Percentiles rank a stretch among this genome's conserved stretches.
These are phyloP conservation scores for Aureobasidium sp. DNA, from an alignment of 2,329 filamentous ascomycete genomes.

Conservation along the genomic window DNA sequence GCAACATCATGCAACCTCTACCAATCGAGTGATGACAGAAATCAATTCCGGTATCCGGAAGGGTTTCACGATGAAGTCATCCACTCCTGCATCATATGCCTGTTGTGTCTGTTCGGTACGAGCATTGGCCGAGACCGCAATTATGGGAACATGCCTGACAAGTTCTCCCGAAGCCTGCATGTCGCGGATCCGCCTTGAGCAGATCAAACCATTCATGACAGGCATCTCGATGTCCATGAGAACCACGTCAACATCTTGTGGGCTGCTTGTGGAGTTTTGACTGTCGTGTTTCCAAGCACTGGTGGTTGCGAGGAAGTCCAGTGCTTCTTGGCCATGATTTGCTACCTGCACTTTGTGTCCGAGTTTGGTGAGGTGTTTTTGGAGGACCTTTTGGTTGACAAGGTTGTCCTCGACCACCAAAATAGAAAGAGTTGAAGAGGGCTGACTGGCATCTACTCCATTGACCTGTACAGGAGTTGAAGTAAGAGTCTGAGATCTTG, in stretches of 20 bases:
- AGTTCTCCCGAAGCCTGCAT: conserved; percentile 48
- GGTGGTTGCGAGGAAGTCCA: conserved; percentile 14
- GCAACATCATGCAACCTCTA: neutral
- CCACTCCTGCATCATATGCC: conserved; percentile 65
- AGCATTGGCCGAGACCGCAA: conserved; percentile 73
- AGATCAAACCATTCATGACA: conserved; percentile 65
- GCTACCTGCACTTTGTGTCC: conserved; percentile 22
- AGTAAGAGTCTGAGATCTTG: neutral
- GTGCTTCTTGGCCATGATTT: conserved; percentile 22
- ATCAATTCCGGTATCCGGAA: conserved; percentile 14
- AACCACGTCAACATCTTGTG: neutral
- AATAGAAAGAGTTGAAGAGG: neutral
- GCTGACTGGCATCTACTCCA: neutral
- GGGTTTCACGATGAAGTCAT: conserved; percentile 14
- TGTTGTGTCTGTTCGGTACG: conserved; percentile 64
- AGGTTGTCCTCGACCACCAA: conserved; percentile 14
- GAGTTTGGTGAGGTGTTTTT: conserved; percentile 21
- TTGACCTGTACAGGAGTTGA: neutral
- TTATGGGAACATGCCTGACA: conserved; percentile 59
- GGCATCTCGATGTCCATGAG: conserved; percentile 53
- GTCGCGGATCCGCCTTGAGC: conserved; percentile 56
- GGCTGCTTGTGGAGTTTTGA: conserved; percentile 6
- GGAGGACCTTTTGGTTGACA: conserved; percentile 32
- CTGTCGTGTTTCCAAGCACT: neutral
- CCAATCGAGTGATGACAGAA: neutral